phyloP scores from a whole-genome alignment of 225 moss, liverwort and hornwort genomes.

The Polytrichum formosum region DNA sequence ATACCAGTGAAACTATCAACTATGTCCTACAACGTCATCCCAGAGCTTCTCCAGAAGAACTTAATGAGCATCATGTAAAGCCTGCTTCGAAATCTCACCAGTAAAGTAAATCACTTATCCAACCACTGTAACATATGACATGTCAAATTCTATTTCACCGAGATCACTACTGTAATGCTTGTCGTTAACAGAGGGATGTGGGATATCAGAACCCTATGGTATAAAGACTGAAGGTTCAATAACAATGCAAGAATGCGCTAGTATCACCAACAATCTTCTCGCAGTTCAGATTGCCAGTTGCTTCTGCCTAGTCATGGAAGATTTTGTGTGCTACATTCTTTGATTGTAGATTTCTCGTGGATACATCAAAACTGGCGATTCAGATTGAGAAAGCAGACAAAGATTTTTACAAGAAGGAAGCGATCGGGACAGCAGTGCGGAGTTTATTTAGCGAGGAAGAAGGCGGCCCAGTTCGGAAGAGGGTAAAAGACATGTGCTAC shows the following conservation, averaged over 20 bases:
- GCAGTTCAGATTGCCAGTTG: too few species aligned
- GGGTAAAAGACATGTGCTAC: background rate
- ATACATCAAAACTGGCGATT: slow-evolving; percentile 5
- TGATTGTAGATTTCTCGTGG: slow-evolving; percentile 17
- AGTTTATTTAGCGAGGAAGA: slow-evolving; percentile 8
- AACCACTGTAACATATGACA: background rate
- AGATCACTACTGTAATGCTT: too few species aligned
- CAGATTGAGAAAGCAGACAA: background rate
- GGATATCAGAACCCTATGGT: too few species aligned
- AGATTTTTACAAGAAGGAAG: background rate
- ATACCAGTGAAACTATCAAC: too few species aligned
- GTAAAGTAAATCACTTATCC: background rate
- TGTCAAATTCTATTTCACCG: too few species aligned
- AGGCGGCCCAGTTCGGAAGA: slow-evolving; percentile 1
- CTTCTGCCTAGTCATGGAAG: background rate
- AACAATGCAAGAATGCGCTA: too few species aligned
- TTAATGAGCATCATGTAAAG: too few species aligned
- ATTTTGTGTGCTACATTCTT: background rate
- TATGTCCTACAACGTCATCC: too few species aligned
- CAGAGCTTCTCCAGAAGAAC: too few species aligned
- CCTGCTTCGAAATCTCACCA: too few species aligned
- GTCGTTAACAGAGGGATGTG: too few species aligned
- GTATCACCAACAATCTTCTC: too few species aligned
- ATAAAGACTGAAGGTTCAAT: background rate
- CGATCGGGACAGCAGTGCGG: background rate